These are phyloP conservation scores for Pseudocohnilembus persalinus DNA, from an alignment of 169 alveolate genomes.

Conservation along the genomic window DNA sequence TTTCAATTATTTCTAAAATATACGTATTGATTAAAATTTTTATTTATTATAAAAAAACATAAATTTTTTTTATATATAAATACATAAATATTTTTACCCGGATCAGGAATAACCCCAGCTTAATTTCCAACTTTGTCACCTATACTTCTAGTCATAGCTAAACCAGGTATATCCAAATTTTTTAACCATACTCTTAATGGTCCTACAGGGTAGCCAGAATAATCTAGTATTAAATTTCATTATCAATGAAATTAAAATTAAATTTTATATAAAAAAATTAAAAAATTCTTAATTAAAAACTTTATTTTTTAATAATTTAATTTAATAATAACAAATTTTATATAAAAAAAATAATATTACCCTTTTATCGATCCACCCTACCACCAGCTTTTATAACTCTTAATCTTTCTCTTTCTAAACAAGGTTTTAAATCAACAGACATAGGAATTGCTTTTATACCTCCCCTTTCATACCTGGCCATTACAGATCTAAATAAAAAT, in stretches of 20 bases:
- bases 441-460: constrained; percentile 15
- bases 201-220: constrained; percentile 47
- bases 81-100: constrained; percentile 30
- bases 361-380: constrained; percentile 33
- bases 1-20: constrained; percentile 52
- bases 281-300: no score
- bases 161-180: constrained; percentile 62
- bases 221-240: no score
- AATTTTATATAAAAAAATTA: no score
- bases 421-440: constrained; percentile 43
- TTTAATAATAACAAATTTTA: no score
- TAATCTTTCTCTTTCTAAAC: constrained; percentile 36
- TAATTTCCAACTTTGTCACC: constrained; percentile 60
- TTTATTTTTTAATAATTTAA: no score
- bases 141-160: constrained; percentile 69
- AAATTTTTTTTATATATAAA: not conserved
- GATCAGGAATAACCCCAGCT: constrained; percentile 66
- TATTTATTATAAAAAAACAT: not conserved
- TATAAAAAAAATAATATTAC: not conserved
- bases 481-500: constrained; percentile 25
- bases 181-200: constrained; percentile 65
- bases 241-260: no score
- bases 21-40: not conserved
- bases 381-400: constrained; percentile 43
- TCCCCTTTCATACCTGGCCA: constrained; percentile 24